Conservation (phyloP, 164 flowering plant species). For the Cinnamomum micranthum region DNA sequence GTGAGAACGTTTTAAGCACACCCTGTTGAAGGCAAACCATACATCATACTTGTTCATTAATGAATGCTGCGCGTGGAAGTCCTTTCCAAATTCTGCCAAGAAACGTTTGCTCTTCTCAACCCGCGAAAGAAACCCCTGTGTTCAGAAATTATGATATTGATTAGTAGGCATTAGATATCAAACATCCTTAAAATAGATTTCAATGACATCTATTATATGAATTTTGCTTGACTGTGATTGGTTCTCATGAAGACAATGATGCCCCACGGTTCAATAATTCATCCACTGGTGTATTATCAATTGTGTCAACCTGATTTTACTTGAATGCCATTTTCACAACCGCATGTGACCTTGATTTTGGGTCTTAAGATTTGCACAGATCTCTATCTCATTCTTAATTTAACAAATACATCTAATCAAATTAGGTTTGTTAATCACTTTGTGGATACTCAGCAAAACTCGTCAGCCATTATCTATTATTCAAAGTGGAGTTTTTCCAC, state of each 20-base stretch:
- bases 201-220: background rate
- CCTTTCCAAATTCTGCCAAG: conserved; percentile 38
- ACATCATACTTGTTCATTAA: conserved; percentile 27
- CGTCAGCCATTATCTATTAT: too few relatives aligned
- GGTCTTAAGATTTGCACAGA: too few relatives aligned
- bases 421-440: too few relatives aligned
- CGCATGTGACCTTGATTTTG: too few relatives aligned
- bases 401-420: too few relatives aligned
- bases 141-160: background rate
- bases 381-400: too few relatives aligned
- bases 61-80: conserved; percentile 28
- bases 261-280: too few relatives aligned
- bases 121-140: conserved; percentile 30
- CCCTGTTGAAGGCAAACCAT: conserved; percentile 48
- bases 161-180: background rate
- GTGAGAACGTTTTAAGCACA: conserved; percentile 40
- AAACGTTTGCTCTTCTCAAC: conserved; percentile 23
- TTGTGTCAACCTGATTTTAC: too few relatives aligned
- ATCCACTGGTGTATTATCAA: too few relatives aligned
- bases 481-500: too few relatives aligned
- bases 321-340: too few relatives aligned
- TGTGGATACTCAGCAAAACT: too few relatives aligned
- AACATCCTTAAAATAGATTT: background rate
- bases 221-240: background rate
- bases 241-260: background rate